Evolutionary conservation across 306 rosid species (phyloP), one percentile per base, ranked within the genome.

Genomic region (Gynostemma pentaphyllum): DNA sequence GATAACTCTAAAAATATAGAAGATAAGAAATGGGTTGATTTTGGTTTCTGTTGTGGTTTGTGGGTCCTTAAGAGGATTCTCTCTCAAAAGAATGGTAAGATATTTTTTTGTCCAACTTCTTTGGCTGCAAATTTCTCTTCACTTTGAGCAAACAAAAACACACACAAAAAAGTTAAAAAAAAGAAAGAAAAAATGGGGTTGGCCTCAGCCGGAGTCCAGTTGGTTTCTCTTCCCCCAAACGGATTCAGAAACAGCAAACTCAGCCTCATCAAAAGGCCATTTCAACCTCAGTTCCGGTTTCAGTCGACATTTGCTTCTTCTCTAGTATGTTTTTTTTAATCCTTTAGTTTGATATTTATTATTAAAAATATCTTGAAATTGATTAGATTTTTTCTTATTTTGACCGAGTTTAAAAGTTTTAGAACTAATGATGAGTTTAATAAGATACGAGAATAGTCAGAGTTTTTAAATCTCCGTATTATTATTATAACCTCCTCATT

Each of bases 281-380:
- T 64, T 34, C 39, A 28, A 37, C 41, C 7, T 30, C 67, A 22
- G 13, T 18, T 60, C 26, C 57, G 14, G 24, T 53, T 62, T 46
- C 32, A 46, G 57, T 22, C 75, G 16, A 18, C 71, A 1, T 51
- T 30, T 42, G 47, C 66, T 46, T 56, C 34, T 59, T 36, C 70
- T 40, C 30, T 65, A 22, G 83, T 79, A 57, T 63, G 77, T 71
- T 47, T 44, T 3, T 44, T 63, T 42, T 4, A n/a, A n/a, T 4
- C 12, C 28, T 8, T 36, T 30, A 13, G 4, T 2, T 13, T 5
- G 50, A 1, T 9, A 45, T 9, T 16, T 45, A 45, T 4, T 13
- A 16, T n/a, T n/a, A n/a, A n/a, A n/a, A n/a, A n/a, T n/a, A n/a
- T n/a, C n/a, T n/a, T n/a, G n/a, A n/a, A n/a, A n/a, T n/a, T n/a